A percentile compares a stretch with the other conserved stretches of the same genome.
phyloP scores from a whole-genome alignment of 2,329 filamentous ascomycete genomes.

The Alternaria sp. region DNA sequence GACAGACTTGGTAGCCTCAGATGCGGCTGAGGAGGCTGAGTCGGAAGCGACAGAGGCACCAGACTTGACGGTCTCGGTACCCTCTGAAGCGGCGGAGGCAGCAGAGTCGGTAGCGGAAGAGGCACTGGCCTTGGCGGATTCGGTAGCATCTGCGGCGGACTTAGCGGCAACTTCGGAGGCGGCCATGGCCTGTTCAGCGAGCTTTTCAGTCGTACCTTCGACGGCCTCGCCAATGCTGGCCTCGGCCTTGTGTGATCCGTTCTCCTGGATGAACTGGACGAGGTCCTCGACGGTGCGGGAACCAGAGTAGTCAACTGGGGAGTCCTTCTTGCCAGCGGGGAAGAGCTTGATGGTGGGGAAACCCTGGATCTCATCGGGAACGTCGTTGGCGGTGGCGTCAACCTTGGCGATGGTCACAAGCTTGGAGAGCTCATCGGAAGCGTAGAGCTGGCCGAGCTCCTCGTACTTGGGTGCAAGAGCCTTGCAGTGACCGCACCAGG shows the following conservation, averaged over 20 bases:
- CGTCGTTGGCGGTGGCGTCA: slow-evolving; percentile 93
- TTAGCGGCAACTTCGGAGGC: slow-evolving; percentile 44
- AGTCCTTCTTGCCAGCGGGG: slow-evolving; percentile 85
- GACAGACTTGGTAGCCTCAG: slow-evolving; percentile 41
- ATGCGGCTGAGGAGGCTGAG: slow-evolving; percentile 46
- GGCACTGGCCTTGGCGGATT: slow-evolving; percentile 54
- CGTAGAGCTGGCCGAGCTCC: slow-evolving; percentile 65
- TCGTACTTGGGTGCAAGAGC: slow-evolving; percentile 72
- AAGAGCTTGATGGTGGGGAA: slow-evolving; percentile 99
- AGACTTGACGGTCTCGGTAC: slow-evolving; percentile 46
- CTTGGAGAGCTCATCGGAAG: slow-evolving; percentile 57
- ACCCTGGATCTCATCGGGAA: slow-evolving; percentile 93
- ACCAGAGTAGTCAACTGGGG: slow-evolving; percentile 85
- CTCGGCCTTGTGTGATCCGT: slow-evolving; percentile 85
- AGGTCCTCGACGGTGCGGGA: slow-evolving; percentile 90
- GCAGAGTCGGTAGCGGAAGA: slow-evolving; percentile 47
- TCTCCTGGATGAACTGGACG: slow-evolving; percentile 90
- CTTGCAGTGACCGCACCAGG: slow-evolving; percentile 77
- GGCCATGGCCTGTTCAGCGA: slow-evolving; percentile 49
- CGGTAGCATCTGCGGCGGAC: slow-evolving; percentile 39
- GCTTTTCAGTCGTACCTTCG: slow-evolving; percentile 48
- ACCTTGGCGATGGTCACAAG: slow-evolving; percentile 83
- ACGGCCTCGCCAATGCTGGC: slow-evolving; percentile 54
- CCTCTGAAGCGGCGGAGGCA: slow-evolving; percentile 38
- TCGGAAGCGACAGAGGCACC: slow-evolving; percentile 46